Evolutionary conservation across 306 rosid species (phyloP).

Genomic region (Amphicarpaea edgeworthii): DNA sequence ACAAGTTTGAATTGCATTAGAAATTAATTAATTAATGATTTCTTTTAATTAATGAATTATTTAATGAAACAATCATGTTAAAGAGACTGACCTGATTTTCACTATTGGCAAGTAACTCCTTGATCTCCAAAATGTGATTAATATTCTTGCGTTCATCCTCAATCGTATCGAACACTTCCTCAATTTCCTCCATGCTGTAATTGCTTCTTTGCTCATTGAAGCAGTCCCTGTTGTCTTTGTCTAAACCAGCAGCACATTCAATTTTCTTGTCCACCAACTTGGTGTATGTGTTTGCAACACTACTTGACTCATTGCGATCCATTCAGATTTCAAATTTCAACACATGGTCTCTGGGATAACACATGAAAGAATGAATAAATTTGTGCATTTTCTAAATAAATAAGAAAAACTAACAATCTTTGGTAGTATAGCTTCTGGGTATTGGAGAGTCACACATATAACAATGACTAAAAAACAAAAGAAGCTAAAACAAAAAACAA

Average conservation of each 20-base stretch:
- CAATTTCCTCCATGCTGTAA: conserved; percentile 7
- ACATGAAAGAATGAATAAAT: neutral
- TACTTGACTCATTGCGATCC: neutral
- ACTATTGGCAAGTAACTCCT: conserved; percentile 16
- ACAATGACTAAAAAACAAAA: no score
- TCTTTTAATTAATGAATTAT: no score
- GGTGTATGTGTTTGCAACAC: neutral
- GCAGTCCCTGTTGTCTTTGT: no score
- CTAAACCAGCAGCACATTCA: neutral
- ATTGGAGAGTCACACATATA: neutral
- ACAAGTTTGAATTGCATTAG: neutral
- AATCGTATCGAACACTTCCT: conserved; percentile 30
- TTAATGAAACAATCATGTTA: no score
- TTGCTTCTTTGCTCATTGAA: neutral
- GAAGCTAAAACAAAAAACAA: neutral
- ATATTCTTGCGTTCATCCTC: conserved; percentile 21
- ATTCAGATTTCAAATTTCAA: neutral
- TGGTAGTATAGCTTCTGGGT: neutral
- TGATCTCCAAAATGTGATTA: conserved; percentile 40
- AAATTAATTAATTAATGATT: neutral
- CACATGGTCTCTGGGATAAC: neutral
- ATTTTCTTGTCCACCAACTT: neutral
- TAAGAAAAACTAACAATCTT: neutral
- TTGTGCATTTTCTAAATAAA: neutral
- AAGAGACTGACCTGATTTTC: conserved; percentile 40